Conservation (phyloP, 176 grass and related monocot species). For the Eleusine indica region DNA sequence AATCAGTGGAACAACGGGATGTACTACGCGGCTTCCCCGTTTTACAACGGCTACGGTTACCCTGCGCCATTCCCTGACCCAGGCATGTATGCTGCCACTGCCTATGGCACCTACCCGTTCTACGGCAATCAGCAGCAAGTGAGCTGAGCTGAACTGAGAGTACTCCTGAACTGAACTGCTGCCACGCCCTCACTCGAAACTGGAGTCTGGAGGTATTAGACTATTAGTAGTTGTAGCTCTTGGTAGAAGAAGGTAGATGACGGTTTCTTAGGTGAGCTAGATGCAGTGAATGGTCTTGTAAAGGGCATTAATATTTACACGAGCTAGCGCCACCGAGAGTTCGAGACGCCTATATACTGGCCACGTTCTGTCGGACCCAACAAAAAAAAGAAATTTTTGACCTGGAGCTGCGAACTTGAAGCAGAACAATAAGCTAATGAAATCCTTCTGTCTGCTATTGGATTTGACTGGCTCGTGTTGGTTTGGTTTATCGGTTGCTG, state of each 20-base stretch:
- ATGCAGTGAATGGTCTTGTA: conserved; percentile 61
- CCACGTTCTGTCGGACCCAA: conserved; percentile 41
- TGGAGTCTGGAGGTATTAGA: conserved; percentile 41
- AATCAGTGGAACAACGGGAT: conserved; percentile 89
- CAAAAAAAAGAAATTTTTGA: conserved; percentile 36
- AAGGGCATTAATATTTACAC: conserved; percentile 55
- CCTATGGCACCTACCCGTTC: conserved; percentile 83
- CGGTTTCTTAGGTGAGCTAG: conserved; percentile 72
- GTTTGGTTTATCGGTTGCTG: neutral
- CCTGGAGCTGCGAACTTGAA: conserved; percentile 48
- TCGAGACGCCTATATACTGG: conserved; percentile 35
- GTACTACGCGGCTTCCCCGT: conserved; percentile 71
- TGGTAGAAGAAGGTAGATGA: conserved; percentile 48
- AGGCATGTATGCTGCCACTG: conserved; percentile 72
- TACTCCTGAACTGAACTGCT: neutral
- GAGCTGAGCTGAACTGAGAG: conserved; percentile 63
- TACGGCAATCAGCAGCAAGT: conserved; percentile 90
- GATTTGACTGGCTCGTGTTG: neutral
- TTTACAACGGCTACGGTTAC: conserved; percentile 88
- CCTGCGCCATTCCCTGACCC: conserved; percentile 81
- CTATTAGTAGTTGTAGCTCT: conserved; percentile 48
- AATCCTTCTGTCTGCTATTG: conserved; percentile 22
- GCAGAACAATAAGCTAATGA: conserved; percentile 62
- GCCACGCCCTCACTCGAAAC: neutral
- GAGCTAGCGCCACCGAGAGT: conserved; percentile 37